Percentiles rank a stretch among this genome's conserved stretches.
Conservation (phyloP, 1,139 yeast genomes). For the Pichia sp. region DNA sequence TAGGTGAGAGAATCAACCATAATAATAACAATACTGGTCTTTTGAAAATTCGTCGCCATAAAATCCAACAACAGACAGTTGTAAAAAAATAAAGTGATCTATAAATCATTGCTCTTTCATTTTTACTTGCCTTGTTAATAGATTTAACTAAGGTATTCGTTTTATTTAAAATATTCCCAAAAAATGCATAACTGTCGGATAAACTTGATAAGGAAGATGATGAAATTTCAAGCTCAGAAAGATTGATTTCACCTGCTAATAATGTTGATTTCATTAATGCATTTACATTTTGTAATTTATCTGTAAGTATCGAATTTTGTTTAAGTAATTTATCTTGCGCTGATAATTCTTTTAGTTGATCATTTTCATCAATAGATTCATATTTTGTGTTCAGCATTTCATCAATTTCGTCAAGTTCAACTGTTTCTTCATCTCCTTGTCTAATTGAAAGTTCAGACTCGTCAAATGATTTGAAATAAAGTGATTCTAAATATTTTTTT, state of each 20-base stretch:
- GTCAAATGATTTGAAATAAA: constrained; percentile 13
- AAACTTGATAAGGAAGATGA: constrained; percentile 45
- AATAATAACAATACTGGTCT: constrained; percentile 50
- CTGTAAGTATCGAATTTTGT: constrained; percentile 26
- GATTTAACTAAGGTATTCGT: constrained; percentile 54
- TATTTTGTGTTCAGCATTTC: not conserved
- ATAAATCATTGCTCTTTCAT: constrained; percentile 56
- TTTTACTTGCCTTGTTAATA: constrained; percentile 61
- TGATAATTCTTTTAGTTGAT: constrained; percentile 21
- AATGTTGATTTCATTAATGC: constrained; percentile 28
- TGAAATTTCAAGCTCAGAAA: constrained; percentile 56
- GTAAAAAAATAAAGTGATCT: constrained; percentile 52
- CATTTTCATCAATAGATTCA: constrained; percentile 22
- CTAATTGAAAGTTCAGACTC: constrained; percentile 4
- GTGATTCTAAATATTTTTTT: constrained; percentile 14
- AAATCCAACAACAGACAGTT: constrained; percentile 53
- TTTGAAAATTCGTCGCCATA: constrained; percentile 57
- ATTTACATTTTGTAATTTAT: constrained; percentile 28
- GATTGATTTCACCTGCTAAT: constrained; percentile 53
- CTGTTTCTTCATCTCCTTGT: constrained; percentile 5
- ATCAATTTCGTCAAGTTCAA: constrained; percentile 2
- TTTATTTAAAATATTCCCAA: constrained; percentile 48
- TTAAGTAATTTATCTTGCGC: constrained; percentile 25
- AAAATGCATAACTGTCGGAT: constrained; percentile 46
- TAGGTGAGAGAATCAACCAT: constrained; percentile 50